These are phyloP conservation scores for Podospora pseudoanserina DNA, from an alignment of 495 filamentous ascomycete species.

Conservation along the genomic window DNA sequence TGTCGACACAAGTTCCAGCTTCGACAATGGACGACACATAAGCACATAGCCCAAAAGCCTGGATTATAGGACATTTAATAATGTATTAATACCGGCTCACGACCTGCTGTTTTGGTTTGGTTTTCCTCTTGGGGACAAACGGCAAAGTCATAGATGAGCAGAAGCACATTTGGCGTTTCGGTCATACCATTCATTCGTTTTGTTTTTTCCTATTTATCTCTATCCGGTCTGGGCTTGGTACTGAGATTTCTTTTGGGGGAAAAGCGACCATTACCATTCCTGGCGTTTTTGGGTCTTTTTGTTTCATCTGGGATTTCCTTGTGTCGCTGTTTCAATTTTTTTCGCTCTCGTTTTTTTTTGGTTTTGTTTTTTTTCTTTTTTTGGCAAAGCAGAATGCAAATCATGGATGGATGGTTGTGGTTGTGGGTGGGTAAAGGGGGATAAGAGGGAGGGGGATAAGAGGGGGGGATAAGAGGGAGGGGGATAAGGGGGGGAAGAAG, in stretches of 20 bases:
- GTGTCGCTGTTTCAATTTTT: not conserved
- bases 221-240: conserved; percentile 1
- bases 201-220: not conserved
- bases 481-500: not conserved
- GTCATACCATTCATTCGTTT: not conserved
- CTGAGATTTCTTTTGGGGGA: not conserved
- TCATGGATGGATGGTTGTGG: not conserved
- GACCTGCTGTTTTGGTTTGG: not conserved
- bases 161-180: conserved; percentile 13
- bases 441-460: not conserved
- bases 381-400: not conserved
- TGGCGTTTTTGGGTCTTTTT: conserved; percentile 5
- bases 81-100: not conserved
- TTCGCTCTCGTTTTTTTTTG: not conserved
- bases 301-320: not conserved
- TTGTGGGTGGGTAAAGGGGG: not conserved
- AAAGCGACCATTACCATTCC: conserved; percentile 7
- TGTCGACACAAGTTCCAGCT: not conserved
- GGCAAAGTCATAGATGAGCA: not conserved
- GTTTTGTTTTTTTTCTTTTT: not conserved
- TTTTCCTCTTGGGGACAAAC: not conserved
- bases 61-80: not conserved
- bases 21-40: not conserved
- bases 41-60: not conserved
- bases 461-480: too few species aligned